Evolutionary conservation across 352 stramenopile species (phyloP), one percentile per base, ranked within the genome.

Genomic region (Phytophthora boehmeriae): DNA sequence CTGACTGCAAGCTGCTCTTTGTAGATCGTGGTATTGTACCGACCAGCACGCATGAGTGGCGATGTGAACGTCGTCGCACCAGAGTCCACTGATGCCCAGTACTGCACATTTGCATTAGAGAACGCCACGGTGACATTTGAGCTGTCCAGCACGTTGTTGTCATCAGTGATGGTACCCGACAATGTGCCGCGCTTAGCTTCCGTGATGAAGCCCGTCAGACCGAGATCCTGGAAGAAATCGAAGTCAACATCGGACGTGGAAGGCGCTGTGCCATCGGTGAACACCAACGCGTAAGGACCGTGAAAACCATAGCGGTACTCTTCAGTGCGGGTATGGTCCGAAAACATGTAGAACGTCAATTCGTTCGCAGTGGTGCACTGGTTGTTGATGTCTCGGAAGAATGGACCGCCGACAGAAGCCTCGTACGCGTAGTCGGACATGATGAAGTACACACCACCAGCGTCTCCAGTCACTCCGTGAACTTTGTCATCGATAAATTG

Each of bases 341-440:
- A 85, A 47, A 77, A 76, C 67, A 85, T 76, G 64, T 82, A 85
- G 61, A 85, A 73, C 49, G 67, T 72, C 25, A 85, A 57, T 35
- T 85, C 76, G 34, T 82, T 85, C 8, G 70, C 67, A 0, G 54
- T 63, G 6, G 53, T 64, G 48, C 63, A 74, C 63, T 85, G 61
- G 62, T 82, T 85, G 61, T 85, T 85, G 62, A 85, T 85, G 48
- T 85, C 73, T 17, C 73, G 70, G 64, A 73, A 82, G 56, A 85
- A 85, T 10, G 76, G 76, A 0, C 76, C 76, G 25, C 64, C 58
- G 11, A 54, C 71, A 13, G 76, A 85, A 5, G 65, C 71, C 48
- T 82, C 72, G 53, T 80, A 81, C 10, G 57, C 70, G 19, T 57
- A 61, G 32, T 75, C 60, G 11, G 75, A 81, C 43, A 84, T 68